Base-by-base conservation (phyloP, 306 rosid species). In the Prunus dulcis region DNA sequence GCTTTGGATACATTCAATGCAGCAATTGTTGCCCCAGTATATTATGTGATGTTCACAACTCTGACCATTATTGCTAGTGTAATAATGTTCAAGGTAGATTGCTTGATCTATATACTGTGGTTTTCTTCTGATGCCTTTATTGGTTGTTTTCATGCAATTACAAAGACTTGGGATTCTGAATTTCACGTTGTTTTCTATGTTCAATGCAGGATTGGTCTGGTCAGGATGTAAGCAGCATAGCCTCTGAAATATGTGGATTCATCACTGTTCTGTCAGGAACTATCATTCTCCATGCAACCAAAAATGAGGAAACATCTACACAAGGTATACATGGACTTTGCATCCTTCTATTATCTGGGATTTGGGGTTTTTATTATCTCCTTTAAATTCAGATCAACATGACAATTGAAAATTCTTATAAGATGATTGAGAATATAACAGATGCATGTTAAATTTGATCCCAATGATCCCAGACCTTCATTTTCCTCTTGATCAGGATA, bases 21-120 rank as follows among this genome's bases (percentile, higher is more conserved):
- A 43, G 88, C 96, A 60, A 82, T 93, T 76, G 94, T 93, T 81
- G 89, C 98, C 74, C 98, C 98, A 3, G 91, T 93, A 34, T 93
- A 93, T 78, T 93, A 93, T 89, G 97, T 87, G 47, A 91, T 93
- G 98, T 93, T 93, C 84, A 93, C 98, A 45, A 93, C 98, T 80
- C 85, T 93, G 75, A 93, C 98, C 62, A 89, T 93, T 43, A 82
- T 86, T 76, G 98, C 96, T 72, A 93, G 91, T 81, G 96, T 89
- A 74, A 87, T 93, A 82, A 93, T 93, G 98, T 93, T 91, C 79
- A 91, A 93, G 93, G 98, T 89, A 84, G 70, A 72, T 57, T 71
- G 32, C 65, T 72, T 18, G 64, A 55, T 73, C 72, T 64, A 3
- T 75, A 41, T 69, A 55, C 58, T 50, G 77, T 60, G 25, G 11